Base-by-base conservation (phyloP, 2,329 filamentous ascomycete genomes). In the Davidsoniella virescens region DNA sequence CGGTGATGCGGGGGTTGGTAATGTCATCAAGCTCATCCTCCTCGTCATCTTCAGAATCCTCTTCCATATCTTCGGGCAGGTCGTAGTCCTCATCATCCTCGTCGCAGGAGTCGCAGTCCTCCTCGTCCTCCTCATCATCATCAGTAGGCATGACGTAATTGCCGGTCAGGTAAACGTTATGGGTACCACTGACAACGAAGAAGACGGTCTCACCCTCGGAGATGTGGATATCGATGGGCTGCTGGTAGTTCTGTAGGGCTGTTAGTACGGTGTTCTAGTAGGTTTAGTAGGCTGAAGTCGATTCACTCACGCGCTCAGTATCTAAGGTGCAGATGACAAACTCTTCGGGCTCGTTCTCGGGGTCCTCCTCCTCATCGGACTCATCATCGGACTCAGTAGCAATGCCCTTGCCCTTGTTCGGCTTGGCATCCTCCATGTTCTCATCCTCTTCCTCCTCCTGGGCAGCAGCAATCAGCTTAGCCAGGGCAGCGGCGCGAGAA, bases 291-390 rank as follows among this genome's bases (percentile, higher is more conserved):
- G 17, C 6, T 12, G 10, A 20, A n/a, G 23, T 25, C 52, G 3
- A 26, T 40, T 17, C 25, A 62, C 75, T 65, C 80, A 95, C 92
- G 71, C 82, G 85, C 66, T 87, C 80, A 29, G 88, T 85, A 69
- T 96, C 88, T 50, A 98, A 78, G 55, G 92, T 98, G 78, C 92
- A 98, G 59, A 98, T 70, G 58, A 96, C 87, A 60, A 85, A 86
- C 71, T 95, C 85, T 65, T 95, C 87, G 49, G 90, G 70, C n/a
- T 78, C 76, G 2, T 76, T 72, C 3, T 72, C 70, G 2, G 71
- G 70, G 1, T 70, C 68, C 0, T 67, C 71, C 45, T 76, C 75
- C 3, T 73, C 73, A 44, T 74, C 70, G 44, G 78, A 71, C 10
- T 76, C 73, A 42, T 74, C 72, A n/a, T 75, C 72, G 29, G 74